These are phyloP conservation scores for Cytospora mali DNA, from an alignment of 2,329 filamentous ascomycete genomes.

Conservation along the genomic window DNA sequence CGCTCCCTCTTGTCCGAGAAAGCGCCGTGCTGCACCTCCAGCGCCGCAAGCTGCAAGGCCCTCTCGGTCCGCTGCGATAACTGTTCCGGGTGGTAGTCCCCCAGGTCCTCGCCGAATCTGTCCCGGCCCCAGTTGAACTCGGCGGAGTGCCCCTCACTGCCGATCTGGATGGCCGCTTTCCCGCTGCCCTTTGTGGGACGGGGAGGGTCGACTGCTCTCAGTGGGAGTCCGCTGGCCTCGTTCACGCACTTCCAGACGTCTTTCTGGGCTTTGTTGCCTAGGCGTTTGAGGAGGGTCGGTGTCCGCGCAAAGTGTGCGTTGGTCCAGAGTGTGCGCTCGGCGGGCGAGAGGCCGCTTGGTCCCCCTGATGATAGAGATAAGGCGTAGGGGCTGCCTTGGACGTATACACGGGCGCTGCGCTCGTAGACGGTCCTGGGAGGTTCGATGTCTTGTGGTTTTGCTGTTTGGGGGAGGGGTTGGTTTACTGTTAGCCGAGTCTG, in stretches of 20 bases:
- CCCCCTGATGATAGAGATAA: constrained; percentile 48
- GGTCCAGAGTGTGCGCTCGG: constrained; percentile 53
- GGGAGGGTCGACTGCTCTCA: constrained; percentile 43
- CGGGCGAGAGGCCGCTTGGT: constrained; percentile 47
- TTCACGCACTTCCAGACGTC: constrained; percentile 61
- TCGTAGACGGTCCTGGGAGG: constrained; percentile 52
- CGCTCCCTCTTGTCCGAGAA: constrained; percentile 46
- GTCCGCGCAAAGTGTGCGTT: constrained; percentile 50
- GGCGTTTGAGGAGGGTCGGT: constrained; percentile 37
- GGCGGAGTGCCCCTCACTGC: background rate
- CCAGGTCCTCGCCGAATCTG: constrained; percentile 51
- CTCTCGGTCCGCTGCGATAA: constrained; percentile 47
- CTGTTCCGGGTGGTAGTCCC: constrained; percentile 50
- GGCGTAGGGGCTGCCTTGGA: constrained; percentile 54
- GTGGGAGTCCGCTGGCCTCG: constrained; percentile 51
- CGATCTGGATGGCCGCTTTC: background rate
- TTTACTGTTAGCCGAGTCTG: constrained; percentile 4
- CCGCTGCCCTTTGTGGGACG: constrained; percentile 27
- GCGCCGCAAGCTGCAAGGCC: constrained; percentile 45
- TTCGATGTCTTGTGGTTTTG: constrained; percentile 37
- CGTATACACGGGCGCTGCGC: constrained; percentile 50
- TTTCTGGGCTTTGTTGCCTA: constrained; percentile 52
- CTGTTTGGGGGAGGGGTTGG: constrained; percentile 25
- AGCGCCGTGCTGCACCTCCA: constrained; percentile 47
- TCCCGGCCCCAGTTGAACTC: constrained; percentile 52